phyloP scores from a whole-genome alignment of 805 yeast genomes.

The Starmerella etchellsii region DNA sequence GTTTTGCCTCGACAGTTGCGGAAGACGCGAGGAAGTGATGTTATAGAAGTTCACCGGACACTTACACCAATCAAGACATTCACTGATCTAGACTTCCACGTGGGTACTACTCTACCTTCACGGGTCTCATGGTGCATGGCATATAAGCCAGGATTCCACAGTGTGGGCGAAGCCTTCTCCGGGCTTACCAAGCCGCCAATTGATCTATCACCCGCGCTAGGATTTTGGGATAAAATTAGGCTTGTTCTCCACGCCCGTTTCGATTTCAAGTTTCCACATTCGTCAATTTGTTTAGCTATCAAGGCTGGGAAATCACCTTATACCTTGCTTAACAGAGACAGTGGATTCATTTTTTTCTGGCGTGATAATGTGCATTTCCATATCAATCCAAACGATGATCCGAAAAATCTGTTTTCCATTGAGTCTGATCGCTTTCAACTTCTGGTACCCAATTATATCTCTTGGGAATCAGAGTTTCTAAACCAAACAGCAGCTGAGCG shows the following conservation, averaged over 20 bases:
- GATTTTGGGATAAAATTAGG: slow-evolving; percentile 87
- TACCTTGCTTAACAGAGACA: slow-evolving; percentile 44
- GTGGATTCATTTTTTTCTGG: slow-evolving; percentile 73
- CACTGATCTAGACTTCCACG: slow-evolving; percentile 44
- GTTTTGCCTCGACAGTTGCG: slow-evolving; percentile 31
- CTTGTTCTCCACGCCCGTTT: slow-evolving; percentile 63
- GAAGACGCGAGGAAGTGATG: slow-evolving; percentile 32
- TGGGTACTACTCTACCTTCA: slow-evolving; percentile 46
- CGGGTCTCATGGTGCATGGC: slow-evolving; percentile 75
- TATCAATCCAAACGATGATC: slow-evolving; percentile 55
- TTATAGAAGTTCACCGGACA: slow-evolving; percentile 59
- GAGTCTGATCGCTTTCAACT: slow-evolving; percentile 50
- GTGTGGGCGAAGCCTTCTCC: slow-evolving; percentile 63
- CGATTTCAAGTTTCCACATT: slow-evolving; percentile 37
- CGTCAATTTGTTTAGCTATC: slow-evolving; percentile 30
- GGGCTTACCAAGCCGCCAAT: slow-evolving; percentile 79
- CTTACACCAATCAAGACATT: slow-evolving; percentile 62
- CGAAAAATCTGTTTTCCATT: slow-evolving; percentile 53
- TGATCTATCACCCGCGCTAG: slow-evolving; percentile 73
- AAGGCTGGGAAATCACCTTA: slow-evolving; percentile 78
- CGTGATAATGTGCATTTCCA: slow-evolving; percentile 44
- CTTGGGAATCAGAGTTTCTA: slow-evolving; percentile 28
- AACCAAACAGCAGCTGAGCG: slow-evolving; percentile 22
- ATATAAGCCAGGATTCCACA: slow-evolving; percentile 72
- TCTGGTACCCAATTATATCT: slow-evolving; percentile 64